A percentile compares a stretch with the other conserved stretches of the same genome.
Conservation (phyloP, 257 asterid species). For the Avicennia marina region DNA sequence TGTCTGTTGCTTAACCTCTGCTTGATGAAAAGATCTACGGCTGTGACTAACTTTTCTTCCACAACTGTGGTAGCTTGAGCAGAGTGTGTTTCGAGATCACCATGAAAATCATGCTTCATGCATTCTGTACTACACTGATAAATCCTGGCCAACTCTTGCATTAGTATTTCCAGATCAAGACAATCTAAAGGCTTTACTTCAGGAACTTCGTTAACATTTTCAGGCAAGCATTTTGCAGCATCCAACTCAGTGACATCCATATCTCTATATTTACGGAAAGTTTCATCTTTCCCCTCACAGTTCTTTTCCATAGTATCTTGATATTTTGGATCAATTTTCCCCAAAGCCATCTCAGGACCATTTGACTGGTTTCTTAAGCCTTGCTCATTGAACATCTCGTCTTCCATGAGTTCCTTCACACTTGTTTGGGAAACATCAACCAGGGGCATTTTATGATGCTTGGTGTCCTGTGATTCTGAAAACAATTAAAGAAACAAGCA, state of each 20-base stretch:
- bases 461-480: constrained; percentile 38
- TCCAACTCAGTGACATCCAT: constrained; percentile 40
- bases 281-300: constrained; percentile 28
- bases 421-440: constrained; percentile 46
- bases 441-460: constrained; percentile 31
- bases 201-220: constrained; percentile 19
- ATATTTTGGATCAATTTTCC: constrained; percentile 29
- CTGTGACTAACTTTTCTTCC: constrained; percentile 59
- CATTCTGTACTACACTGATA: constrained; percentile 31
- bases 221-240: constrained; percentile 25
- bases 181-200: constrained; percentile 26
- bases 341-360: constrained; percentile 29
- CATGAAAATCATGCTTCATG: constrained; percentile 24
- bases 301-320: constrained; percentile 39
- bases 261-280: no score
- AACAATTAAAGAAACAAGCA: constrained; percentile 3
- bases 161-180: constrained; percentile 47
- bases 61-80: constrained; percentile 31
- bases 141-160: constrained; percentile 43
- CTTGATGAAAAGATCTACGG: constrained; percentile 56
- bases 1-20: constrained; percentile 36
- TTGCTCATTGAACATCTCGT: constrained; percentile 64
- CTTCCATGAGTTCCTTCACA: constrained; percentile 92
- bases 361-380: constrained; percentile 25
- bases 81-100: constrained; percentile 28